These are phyloP conservation scores for Ganoderma sinense DNA, from an alignment of 1,284 basidiomycete genomes.

Conservation along the genomic window DNA sequence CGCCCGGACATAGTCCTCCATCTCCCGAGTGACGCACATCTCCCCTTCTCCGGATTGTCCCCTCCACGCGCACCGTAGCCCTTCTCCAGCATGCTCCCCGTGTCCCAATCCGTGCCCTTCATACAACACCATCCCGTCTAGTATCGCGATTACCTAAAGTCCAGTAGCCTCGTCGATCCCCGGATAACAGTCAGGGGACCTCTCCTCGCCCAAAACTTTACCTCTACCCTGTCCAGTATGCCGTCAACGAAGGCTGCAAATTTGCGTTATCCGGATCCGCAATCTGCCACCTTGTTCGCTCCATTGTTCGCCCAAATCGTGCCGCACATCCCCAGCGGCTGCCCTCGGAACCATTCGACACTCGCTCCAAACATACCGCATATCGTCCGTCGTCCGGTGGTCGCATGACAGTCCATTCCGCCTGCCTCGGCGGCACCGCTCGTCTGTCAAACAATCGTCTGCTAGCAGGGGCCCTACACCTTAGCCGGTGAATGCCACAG, in stretches of 20 bases:
- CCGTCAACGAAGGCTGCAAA: constrained; percentile 1
- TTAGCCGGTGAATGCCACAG: background rate
- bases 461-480: background rate
- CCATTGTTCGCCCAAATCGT: background rate
- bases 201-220: background rate
- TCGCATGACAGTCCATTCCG: constrained; percentile 5
- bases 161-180: constrained; percentile 16
- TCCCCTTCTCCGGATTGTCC: background rate
- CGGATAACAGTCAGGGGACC: constrained; percentile 16
- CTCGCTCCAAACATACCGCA: background rate
- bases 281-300: background rate
- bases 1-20: constrained; percentile 4
- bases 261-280: constrained; percentile 7
- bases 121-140: background rate
- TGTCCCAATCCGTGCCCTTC: background rate
- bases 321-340: constrained; percentile 2
- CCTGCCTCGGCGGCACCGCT: background rate
- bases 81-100: background rate
- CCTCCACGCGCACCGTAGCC: background rate
- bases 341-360: background rate
- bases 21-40: constrained; percentile 1
- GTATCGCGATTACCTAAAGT: constrained; percentile 9
- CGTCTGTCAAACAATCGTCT: constrained; percentile 6
- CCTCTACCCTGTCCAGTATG: background rate
- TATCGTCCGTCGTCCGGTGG: background rate